These are phyloP conservation scores for Chaetomiaceae sp. DNA, from an alignment of 2,329 filamentous ascomycete genomes.

Conservation along the genomic window DNA sequence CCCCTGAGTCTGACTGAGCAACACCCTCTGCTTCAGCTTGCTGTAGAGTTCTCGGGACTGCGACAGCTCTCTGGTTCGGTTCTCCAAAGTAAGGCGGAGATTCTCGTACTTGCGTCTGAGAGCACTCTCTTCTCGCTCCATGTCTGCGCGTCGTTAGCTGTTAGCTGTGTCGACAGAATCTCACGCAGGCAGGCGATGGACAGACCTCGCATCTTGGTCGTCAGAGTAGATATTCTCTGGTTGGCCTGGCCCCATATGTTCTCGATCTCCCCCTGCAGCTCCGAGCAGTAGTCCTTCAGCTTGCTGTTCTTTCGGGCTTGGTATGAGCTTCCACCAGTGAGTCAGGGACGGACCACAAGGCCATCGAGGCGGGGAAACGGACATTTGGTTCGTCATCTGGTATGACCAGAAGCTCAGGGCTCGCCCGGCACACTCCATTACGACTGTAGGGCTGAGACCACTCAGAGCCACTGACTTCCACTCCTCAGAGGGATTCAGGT, in stretches of 20 bases:
- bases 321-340: slow-evolving; percentile 17
- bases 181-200: too few relatives aligned
- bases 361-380: slow-evolving; percentile 24
- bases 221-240: slow-evolving; percentile 17
- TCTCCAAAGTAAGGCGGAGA: slow-evolving; percentile 58
- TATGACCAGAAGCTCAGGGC: slow-evolving; percentile 83
- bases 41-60: slow-evolving; percentile 64
- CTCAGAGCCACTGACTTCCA: slow-evolving; percentile 85
- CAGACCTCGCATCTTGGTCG: slow-evolving; percentile 20
- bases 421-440: slow-evolving; percentile 81
- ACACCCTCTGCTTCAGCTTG: slow-evolving; percentile 51
- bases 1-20: slow-evolving; percentile 50
- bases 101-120: slow-evolving; percentile 69
- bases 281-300: slow-evolving; percentile 16
- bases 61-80: slow-evolving; percentile 65
- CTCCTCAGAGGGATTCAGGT: slow-evolving; percentile 73
- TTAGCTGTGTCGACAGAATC: neutral
- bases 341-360: neutral
- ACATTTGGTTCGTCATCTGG: slow-evolving; percentile 81
- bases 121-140: slow-evolving; percentile 57
- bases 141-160: slow-evolving; percentile 33
- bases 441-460: slow-evolving; percentile 71
- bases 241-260: slow-evolving; percentile 19
- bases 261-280: slow-evolving; percentile 18
- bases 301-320: slow-evolving; percentile 17